Evolutionary conservation across 78 protist species (phyloP).

Genomic region (Tieghemostelium lacteum): DNA sequence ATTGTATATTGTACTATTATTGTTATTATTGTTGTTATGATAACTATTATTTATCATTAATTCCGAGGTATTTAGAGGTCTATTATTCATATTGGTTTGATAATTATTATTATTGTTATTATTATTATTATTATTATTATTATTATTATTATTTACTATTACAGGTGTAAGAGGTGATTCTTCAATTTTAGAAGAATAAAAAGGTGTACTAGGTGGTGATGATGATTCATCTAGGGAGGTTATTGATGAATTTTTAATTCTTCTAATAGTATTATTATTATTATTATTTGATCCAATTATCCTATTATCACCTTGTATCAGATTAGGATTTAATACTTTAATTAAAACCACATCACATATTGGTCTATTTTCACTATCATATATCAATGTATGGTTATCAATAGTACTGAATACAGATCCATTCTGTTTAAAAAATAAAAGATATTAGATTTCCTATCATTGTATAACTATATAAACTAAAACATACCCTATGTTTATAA

Average conservation of each 20-base stretch:
- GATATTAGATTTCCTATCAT: background rate
- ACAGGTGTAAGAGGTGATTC: conserved; percentile 28
- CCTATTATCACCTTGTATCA: background rate
- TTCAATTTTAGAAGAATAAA: background rate
- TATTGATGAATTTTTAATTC: background rate
- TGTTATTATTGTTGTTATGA: background rate
- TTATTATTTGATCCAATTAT: background rate
- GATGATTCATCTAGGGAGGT: background rate
- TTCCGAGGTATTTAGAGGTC: background rate
- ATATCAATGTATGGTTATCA: conserved; percentile 55
- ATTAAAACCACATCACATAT: conserved; percentile 45
- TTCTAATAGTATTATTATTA: background rate
- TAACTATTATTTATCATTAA: background rate
- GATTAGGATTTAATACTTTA: conserved; percentile 9
- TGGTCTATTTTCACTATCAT: conserved; percentile 33
- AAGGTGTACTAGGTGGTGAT: background rate
- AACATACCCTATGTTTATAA: conserved; percentile 39
- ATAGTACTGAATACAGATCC: conserved; percentile 54
- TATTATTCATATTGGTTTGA: background rate
- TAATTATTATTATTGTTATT: conserved; percentile 1
- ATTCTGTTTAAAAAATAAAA: conserved; percentile 11
- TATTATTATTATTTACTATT: background rate
- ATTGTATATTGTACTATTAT: background rate
- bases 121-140: conserved; percentile 9
- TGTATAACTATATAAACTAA: background rate